Evolutionary conservation across 208 protist species (phyloP), one percentile per base, ranked within the genome.

Genomic region (Acanthamoeba castellanii): DNA sequence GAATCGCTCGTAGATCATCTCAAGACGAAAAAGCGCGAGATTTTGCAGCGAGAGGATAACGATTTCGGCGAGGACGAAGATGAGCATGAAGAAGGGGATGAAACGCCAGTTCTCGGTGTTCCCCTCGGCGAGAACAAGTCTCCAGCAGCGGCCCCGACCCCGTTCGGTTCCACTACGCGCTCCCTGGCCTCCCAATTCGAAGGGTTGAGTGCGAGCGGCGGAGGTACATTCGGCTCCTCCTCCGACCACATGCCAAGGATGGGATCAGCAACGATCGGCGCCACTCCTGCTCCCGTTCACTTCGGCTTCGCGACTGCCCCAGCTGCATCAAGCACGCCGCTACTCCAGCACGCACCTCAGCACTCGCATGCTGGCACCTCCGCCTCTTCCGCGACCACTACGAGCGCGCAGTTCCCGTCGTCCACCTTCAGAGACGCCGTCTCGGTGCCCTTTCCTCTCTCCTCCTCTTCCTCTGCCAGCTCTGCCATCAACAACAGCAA

Each of bases 11-110:
- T 92, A 8, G 85, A 92, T 25, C 64, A 92, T 45, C 37, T 92
- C 4, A 68, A 72, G 55, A 72, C 55, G 25, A 92, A 92, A 34
- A 92, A 92, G n/a, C 85, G 85, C 18, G 85, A 92, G 30, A 92
- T 92, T 22, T 34, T 66, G 42, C 55, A 68, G 37, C 18, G 37
- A 18, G 85, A 92, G 1, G 85, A 92, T 25, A 72, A n/a, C 59
- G 85, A 92, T 92, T 76, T 66, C 34, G 55, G 59, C 11, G 47
- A 72, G 9, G 59, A 76, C 34, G 85, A 92, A 27, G 85, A 92
- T 52, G 85, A 92, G 37, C 42, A 76, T 22, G 85, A 92, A 45
- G 85, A 92, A 30, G 85, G 64, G 11, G 85, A 22, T 25, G 47
- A 90, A 68, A 66, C 27, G 2, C 32, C 55, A 13, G 55, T 47